A percentile compares a stretch with the other conserved stretches of the same genome.
phyloP scores from a whole-genome alignment of 2,329 filamentous ascomycete genomes.

The Fusarium succisae region DNA sequence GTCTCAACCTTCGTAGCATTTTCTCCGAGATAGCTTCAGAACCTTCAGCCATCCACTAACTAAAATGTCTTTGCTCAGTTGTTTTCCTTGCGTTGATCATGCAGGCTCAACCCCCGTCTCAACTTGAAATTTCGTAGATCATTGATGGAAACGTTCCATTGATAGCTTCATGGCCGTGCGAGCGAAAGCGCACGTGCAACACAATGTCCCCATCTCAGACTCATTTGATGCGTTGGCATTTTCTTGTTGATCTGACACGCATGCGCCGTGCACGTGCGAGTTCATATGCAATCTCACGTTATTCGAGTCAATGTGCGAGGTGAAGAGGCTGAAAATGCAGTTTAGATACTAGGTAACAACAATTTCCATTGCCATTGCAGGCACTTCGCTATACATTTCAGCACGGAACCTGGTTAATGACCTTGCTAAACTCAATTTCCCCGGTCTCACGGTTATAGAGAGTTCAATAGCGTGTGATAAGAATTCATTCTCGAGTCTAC shows the following conservation, averaged over 20 bases:
- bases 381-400: background rate
- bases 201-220: slow-evolving; percentile 4
- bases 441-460: background rate
- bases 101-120: slow-evolving; percentile 34
- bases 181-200: slow-evolving; percentile 20
- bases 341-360: background rate
- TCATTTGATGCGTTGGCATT: slow-evolving; percentile 26
- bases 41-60: slow-evolving; percentile 19
- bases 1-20: background rate
- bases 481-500: slow-evolving; percentile 2
- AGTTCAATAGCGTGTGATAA: slow-evolving; percentile 7
- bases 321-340: background rate
- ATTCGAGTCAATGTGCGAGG: background rate
- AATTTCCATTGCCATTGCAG: background rate
- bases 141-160: slow-evolving; percentile 29
- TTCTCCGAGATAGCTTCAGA: background rate
- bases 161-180: slow-evolving; percentile 21
- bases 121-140: slow-evolving; percentile 37
- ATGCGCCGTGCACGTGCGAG: slow-evolving; percentile 19
- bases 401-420: background rate
- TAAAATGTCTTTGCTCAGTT: slow-evolving; percentile 18
- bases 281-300: background rate
- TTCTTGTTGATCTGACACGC: slow-evolving; percentile 31
- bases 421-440: background rate
- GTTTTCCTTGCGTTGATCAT: slow-evolving; percentile 43